Evolutionary conservation across 345 rosid genomes (phyloP), one percentile per base, ranked within the genome.

Genomic region (Heritiera fomes): DNA sequence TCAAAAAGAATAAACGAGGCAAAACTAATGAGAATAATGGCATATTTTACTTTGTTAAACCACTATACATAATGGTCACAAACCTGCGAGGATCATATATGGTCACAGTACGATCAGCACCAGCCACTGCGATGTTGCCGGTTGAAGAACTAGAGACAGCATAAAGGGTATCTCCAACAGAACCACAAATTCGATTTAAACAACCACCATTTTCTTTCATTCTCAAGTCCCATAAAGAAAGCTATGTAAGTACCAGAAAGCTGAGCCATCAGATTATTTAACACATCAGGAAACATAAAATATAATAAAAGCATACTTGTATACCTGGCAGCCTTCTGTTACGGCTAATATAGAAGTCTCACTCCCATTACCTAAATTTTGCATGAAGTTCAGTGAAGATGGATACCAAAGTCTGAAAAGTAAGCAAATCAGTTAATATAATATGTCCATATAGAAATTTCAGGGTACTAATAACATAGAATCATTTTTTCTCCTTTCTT

Each of bases 1-100:
- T 50, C 58, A 34, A 49, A 23, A 61, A 7, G 58, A 75, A 53
- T 15, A 34, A 62, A 72, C 53, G n/a, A 41, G 45, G 23, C 53
- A 38, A 73, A 82, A 17, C 20, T 69, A 58, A 55, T 52, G 40
- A 67, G 34, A 40, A 2, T 30, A 9, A 40, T 46, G 38, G n/a
- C 3, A 1, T 43, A 14, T 18, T 23, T 52, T 45, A 55, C 40
- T 77, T 67, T 43, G 13, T 34, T 30, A 38, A 38, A 47, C 30
- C 53, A 45, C 60, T 18, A 23, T 71, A 49, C 30, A 30, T 49
- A 73, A 77, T 13, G 30, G 76, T 12, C 32, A 80, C 78, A 46
- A 75, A 91, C 95, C 92, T 90, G 84, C 93, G 92, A 73, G 95
- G 92, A 87, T 91, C 95, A 87, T 90, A 91, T 56, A 91, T 75